These are phyloP conservation scores for Ustilago bromivora DNA, from an alignment of 1,284 basidiomycete genomes.

Conservation along the genomic window DNA sequence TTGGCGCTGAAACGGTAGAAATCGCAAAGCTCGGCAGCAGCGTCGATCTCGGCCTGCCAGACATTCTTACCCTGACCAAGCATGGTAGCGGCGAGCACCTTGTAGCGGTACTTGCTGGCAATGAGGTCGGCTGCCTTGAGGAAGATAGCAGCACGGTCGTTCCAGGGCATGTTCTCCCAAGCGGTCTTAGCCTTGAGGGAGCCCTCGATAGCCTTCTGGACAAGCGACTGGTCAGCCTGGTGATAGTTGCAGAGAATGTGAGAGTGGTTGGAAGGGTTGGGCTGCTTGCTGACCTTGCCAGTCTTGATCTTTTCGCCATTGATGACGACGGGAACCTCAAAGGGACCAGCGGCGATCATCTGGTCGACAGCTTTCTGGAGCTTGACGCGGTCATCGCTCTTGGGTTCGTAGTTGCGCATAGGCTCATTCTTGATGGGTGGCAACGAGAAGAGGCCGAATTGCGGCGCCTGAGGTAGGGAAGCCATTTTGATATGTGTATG, in stretches of 20 bases:
- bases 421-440: constrained; percentile 66
- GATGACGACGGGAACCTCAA: constrained; percentile 91
- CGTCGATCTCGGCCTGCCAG: constrained; percentile 99
- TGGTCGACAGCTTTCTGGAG: constrained; percentile 81
- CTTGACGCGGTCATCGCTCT: constrained; percentile 81
- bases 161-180: constrained; percentile 96
- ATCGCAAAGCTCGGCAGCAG: constrained; percentile 93
- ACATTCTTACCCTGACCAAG: constrained; percentile 98
- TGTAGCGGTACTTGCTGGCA: constrained; percentile 89
- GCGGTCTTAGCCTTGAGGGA: constrained; percentile 85
- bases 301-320: constrained; percentile 90
- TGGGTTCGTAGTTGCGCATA: constrained; percentile 78
- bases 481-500: constrained; percentile 32
- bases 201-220: constrained; percentile 85
- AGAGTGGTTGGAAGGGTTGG: constrained; percentile 73
- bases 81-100: constrained; percentile 95
- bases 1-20: constrained; percentile 98
- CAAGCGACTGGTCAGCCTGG: constrained; percentile 79
- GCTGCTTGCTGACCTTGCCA: constrained; percentile 75
- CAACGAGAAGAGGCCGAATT: constrained; percentile 56
- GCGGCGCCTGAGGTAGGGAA: constrained; percentile 51
- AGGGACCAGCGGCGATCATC: constrained; percentile 85
- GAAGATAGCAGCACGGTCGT: constrained; percentile 96
- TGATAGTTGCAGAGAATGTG: constrained; percentile 87
- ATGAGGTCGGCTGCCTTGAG: constrained; percentile 86